Base-by-base conservation (phyloP, 352 stramenopile species). In the Phytopythium vexans region DNA sequence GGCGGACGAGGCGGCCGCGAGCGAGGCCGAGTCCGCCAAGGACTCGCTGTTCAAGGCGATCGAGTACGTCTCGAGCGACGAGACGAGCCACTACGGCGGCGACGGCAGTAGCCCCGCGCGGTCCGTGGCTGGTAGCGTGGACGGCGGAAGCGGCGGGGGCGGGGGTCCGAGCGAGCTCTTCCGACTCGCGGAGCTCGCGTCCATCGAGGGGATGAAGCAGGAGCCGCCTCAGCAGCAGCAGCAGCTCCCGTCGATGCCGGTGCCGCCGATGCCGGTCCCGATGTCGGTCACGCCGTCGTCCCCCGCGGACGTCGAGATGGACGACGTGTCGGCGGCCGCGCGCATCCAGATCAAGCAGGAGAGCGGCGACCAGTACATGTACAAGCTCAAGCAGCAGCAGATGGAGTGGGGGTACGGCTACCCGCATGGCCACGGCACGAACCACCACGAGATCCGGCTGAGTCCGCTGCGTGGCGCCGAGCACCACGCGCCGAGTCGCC, bases 151-250 rank as follows among this genome's bases (percentile, higher is more conserved):
- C 37, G 21, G 21, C 21, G 21, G 21, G 21, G 2, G 21, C 21
- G 21, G 21, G 21, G 21, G 21, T 27, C 21, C 21, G 21, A 85
- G 66, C 54, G 72, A 92, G 54, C 70, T 92, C 27, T 92, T 89
- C 60, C 76, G 77, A 21, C 61, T 92, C 48, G 81, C 81, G 1
- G 81, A 92, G 60, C 64, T 92, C 41, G 81, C 81, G 8, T 86
- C 78, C 21, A 81, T 87, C 48, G 78, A 92, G 46, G 77, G 83
- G 35, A 89, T 92, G 74, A 86, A 86, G 60, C 66, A 81, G 46
- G 74, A 84, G 52, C 71, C 74, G 15, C 39, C 70, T 2, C 34
- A 42, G 6, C 32, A 51, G 11, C 45, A 41, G n/a, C 34, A 41
- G n/a, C 35, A 34, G 34, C 12, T 42, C 34, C 8, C 45, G n/a